Evolutionary conservation across 768 basidiomycete species (phyloP), one percentile per base, ranked within the genome.

Genomic region (Cystoderma amianthinum): DNA sequence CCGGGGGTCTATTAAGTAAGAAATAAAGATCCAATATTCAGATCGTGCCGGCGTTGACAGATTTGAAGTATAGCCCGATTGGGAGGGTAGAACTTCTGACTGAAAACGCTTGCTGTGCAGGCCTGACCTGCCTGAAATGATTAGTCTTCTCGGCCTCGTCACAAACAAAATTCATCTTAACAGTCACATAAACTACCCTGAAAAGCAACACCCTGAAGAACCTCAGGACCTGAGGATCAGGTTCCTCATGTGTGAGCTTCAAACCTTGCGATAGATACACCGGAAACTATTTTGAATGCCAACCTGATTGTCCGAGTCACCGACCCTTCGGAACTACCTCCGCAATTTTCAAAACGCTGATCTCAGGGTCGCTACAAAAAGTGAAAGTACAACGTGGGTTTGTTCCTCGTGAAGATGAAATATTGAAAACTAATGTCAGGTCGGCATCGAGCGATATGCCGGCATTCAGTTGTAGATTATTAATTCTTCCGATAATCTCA

Each of bases 1-100:
- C 70, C 69, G 71, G 72, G 61, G 68, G n/a, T n/a, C 60, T 67
- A 76, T 77, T 75, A 76, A 75, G 76, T 77, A 76, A 76, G 64
- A 57, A 57, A 58, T 43, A 51, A 42, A 61, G 52, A 58, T 56
- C 61, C 55, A 52, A 35, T 41, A 49, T 63, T 60, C 54, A 72
- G 75, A 74, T 77, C 71, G 60, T 58, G 44, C 63, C 61, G 53
- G 48, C 39, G 45, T 57, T 61, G 60, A 56, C 57, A 62, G 58
- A 61, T 63, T 28, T n/a, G 58, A 55, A 51, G 61, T 52, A 61
- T 61, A 52, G 52, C 60, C 60, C 54, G 56, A 62, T 63, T 51
- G 47, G 55, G 54, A 48, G 50, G 51, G 40, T 43, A 43, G 56
- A 6, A 7, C 9, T 15, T 36, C 18, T 36, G n/a, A 36, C 34